Base-by-base conservation (phyloP, 208 protist species). In the Crithidia expoeki region DNA sequence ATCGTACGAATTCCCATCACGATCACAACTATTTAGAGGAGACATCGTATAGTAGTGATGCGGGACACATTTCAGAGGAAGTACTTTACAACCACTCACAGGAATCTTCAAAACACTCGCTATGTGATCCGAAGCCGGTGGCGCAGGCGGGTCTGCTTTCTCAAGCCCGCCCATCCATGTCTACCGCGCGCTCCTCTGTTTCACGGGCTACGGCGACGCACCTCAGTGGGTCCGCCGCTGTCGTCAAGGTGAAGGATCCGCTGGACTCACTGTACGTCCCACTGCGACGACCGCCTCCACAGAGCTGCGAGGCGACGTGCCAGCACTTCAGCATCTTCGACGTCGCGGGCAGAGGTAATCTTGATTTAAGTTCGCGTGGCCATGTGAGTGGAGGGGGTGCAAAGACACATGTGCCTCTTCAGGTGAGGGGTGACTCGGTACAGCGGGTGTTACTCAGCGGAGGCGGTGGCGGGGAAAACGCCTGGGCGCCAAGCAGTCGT, bases 301-400 rank as follows among this genome's bases (percentile, higher is more conserved):
- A 25, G 4, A 59, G 47, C 27, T 71, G 69, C 47, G 71, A 40
- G 40, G 76, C 76, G 0, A 74, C 50, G 11, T 65, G 42, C 14
- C 76, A 81, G 50, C 47, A 72, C 50, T 75, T 81, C 58, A 62
- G 16, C n/a, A 61, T 81, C 51, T 81, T 77, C 17, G 50, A 68
- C 11, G 47, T 34, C 21, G 55, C 17, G 25, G 53, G 50, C 11
- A 16, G 17, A 1, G 50, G n/a, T 40, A 6, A n/a, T 27, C 32
- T 28, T 2, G 32, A 19, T n/a, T 5, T 17, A 4, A n/a, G 3
- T n/a, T 9, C 14, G 5, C 12, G 42, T 30, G 47, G 47, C 47
- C 21, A 23, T 23, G 21, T 7, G 10, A 4, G 44, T 21, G 19
- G 19, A 17, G 44, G 21, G 44, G 21, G 16, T 6, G 44, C 44